Percentiles rank a stretch among this genome's conserved stretches.
These are phyloP conservation scores for Blastobotrys robertii DNA, from an alignment of 805 yeast species.

Conservation along the genomic window DNA sequence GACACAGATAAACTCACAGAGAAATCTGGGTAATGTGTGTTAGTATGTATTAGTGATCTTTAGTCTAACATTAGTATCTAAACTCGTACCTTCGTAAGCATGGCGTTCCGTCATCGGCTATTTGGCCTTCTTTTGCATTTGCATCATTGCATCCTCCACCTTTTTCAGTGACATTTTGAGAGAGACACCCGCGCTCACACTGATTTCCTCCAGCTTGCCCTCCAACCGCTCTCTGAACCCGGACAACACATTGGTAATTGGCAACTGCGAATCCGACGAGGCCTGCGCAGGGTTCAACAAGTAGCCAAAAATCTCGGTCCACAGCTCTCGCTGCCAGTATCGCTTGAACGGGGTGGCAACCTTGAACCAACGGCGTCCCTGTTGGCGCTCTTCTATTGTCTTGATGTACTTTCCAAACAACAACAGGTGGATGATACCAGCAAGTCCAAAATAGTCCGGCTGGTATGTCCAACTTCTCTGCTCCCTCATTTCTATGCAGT, in stretches of 20 bases:
- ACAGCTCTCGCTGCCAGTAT: conserved; percentile 65
- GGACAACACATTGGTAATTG: conserved; percentile 32
- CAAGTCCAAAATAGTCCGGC: conserved; percentile 77
- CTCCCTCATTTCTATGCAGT: conserved; percentile 60
- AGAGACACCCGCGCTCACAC: conserved; percentile 17
- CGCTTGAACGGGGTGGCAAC: conserved; percentile 46
- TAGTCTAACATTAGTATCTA: not conserved
- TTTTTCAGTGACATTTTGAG: conserved; percentile 15
- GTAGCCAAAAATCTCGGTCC: conserved; percentile 57
- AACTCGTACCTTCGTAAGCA: not conserved
- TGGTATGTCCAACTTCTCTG: conserved; percentile 64
- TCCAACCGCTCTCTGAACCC: conserved; percentile 33
- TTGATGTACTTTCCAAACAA: conserved; percentile 57
- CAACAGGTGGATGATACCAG: conserved; percentile 61
- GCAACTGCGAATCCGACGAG: conserved; percentile 24
- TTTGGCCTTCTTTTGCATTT: not conserved
- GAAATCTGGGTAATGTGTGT: not conserved
- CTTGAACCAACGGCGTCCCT: conserved; percentile 18
- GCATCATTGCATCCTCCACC: conserved; percentile 6
- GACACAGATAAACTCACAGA: not conserved
- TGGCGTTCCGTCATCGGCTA: too few species aligned
- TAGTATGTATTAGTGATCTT: not conserved
- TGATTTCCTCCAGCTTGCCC: conserved; percentile 29
- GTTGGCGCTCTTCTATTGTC: conserved; percentile 14
- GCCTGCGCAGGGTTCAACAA: conserved; percentile 48